Evolutionary conservation across 257 asterid genomes (phyloP), one percentile per base, ranked within the genome.

Genomic region (Cynanchum wilfordii): DNA sequence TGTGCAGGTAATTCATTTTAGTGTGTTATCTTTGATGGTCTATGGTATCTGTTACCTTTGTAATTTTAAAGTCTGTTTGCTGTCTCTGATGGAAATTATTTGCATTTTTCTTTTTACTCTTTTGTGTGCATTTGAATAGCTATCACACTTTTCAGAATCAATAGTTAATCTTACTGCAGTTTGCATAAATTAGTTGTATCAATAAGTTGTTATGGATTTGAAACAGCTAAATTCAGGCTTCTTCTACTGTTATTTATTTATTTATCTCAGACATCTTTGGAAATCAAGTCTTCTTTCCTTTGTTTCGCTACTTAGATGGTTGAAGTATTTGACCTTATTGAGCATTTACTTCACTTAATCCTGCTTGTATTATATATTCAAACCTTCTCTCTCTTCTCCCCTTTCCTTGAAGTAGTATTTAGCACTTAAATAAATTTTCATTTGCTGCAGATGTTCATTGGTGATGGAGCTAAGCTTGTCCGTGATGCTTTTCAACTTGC

Each of bases 401-500:
- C 7, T 22, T 22, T 42, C 11, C 13, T 59, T 17, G 40, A n/a
- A n/a, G 0, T 50, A 57, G 55, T 10, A 4, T 6, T 42, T 27
- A 44, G 44, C 24, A 25, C 63, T 15, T 59, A 76, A 76, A 42
- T 36, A n/a, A 79, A 59, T 19, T 54, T 44, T 78, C 16, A 70
- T 68, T 9, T 76, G 80, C 66, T 81, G 12, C 77, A 92, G 98
- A 90, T 87, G 96, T 92, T 88, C 85, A 90, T 88, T 70, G 96
- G 96, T 60, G 94, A 90, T 75, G 96, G 96, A 73, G 96, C 98
- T 56, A 93, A 93, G 78, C 93, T 93, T 79, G 98, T 90, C 22
- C 95, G 98, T 51, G 97, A 89, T 85, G 98, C 98, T 62, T 93
- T 93, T 58, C 90, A 78, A 80, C 96, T 93, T 52, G 98, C 98